Evolutionary conservation across 768 basidiomycete species (phyloP).

Genomic region (Asterophora parasitica): DNA sequence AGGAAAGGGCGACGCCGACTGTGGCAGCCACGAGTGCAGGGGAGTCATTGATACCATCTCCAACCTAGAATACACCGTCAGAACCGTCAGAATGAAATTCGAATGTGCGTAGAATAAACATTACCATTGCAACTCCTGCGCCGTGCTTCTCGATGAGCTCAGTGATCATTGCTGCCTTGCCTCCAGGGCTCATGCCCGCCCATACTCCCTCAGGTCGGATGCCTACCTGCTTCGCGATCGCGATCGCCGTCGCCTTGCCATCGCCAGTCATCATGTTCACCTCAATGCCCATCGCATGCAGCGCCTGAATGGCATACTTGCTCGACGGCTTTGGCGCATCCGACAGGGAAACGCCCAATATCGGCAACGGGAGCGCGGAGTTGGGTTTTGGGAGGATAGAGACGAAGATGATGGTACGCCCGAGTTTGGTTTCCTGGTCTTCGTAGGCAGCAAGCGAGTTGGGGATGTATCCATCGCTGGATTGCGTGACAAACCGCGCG

Average conservation of each 20-base stretch:
- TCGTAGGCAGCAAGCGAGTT: slow-evolving; percentile 61
- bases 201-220: slow-evolving; percentile 80
- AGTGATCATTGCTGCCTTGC: slow-evolving; percentile 82
- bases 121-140: slow-evolving; percentile 86
- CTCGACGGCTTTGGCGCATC: slow-evolving; percentile 88
- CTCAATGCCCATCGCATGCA: slow-evolving; percentile 86
- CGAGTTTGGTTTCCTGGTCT: slow-evolving; percentile 59
- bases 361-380: slow-evolving; percentile 46
- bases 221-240: slow-evolving; percentile 87
- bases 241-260: slow-evolving; percentile 75
- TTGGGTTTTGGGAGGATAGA: slow-evolving; percentile 47
- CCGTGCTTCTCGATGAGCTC: slow-evolving; percentile 73
- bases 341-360: slow-evolving; percentile 79
- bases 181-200: slow-evolving; percentile 92
- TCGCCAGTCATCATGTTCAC: slow-evolving; percentile 96
- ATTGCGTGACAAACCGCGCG: slow-evolving; percentile 60
- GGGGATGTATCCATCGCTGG: slow-evolving; percentile 51
- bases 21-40: slow-evolving; percentile 95
- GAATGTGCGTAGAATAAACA: slow-evolving; percentile 11
- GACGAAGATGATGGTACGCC: slow-evolving; percentile 85
- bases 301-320: slow-evolving; percentile 70
- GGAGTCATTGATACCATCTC: slow-evolving; percentile 98
- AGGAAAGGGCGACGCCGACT: slow-evolving; percentile 93
- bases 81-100: not conserved
- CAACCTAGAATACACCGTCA: slow-evolving; percentile 54